A percentile compares a stretch with the other conserved stretches of the same genome.
Conservation (phyloP, 139 green algal genomes). For the Chlamydomonas incerta region DNA sequence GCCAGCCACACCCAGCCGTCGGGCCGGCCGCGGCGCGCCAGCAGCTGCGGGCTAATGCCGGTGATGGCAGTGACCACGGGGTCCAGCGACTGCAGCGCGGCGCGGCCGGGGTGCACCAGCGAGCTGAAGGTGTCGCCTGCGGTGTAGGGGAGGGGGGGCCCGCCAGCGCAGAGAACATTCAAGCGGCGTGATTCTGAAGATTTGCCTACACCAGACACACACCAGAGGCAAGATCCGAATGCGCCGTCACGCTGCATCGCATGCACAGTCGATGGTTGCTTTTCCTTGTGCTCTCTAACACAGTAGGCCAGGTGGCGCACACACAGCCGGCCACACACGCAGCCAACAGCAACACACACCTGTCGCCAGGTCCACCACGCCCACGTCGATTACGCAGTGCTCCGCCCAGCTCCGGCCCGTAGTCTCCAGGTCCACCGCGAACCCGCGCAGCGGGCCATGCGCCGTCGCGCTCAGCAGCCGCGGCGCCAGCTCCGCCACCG, state of each 20-base stretch:
- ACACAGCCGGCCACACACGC: too few relatives aligned
- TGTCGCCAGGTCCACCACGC: conserved; percentile 11
- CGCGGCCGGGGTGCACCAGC: conserved; percentile 13
- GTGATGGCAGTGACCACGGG: background rate
- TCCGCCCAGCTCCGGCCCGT: background rate
- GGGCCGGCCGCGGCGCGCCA: background rate
- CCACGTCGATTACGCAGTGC: conserved; percentile 8
- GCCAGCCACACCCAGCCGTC: conserved; percentile 13
- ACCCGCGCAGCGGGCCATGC: conserved; percentile 15
- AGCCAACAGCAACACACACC: conserved; percentile 14
- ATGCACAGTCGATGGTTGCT: too few relatives aligned
- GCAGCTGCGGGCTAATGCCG: conserved; percentile 20
- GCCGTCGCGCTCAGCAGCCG: conserved; percentile 14
- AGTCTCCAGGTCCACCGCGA: conserved; percentile 23
- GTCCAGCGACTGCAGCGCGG: background rate
- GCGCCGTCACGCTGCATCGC: too few relatives aligned
- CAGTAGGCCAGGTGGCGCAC: too few relatives aligned
- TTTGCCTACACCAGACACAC: too few relatives aligned
- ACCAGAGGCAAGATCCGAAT: too few relatives aligned
- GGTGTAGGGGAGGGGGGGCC: too few relatives aligned
- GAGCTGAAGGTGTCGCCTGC: conserved; percentile 23
- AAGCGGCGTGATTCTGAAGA: too few relatives aligned
- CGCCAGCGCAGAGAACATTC: too few relatives aligned
- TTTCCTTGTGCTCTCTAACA: too few relatives aligned
- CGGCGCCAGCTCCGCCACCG: conserved; percentile 29